phyloP scores from a whole-genome alignment of 2,329 filamentous ascomycete genomes.

The Xylaria sp. region DNA sequence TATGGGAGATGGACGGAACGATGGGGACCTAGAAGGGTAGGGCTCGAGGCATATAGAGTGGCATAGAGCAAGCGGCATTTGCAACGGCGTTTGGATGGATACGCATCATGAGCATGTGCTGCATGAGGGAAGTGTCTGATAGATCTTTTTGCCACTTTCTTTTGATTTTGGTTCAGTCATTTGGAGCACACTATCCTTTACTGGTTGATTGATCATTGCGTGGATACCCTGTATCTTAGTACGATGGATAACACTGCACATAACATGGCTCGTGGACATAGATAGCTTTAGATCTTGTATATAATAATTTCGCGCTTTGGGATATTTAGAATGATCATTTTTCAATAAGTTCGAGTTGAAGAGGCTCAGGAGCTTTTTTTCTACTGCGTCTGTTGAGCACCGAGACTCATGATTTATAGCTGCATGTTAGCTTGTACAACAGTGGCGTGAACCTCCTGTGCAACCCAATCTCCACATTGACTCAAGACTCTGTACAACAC shows the following conservation, averaged over 20 bases:
- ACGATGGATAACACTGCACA: conserved; percentile 2
- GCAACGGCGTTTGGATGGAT: conserved; percentile 21
- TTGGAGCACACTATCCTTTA: neutral
- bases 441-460: too few relatives aligned
- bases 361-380: too few relatives aligned
- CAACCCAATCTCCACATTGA: too few relatives aligned
- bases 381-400: too few relatives aligned
- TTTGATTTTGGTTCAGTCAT: conserved; percentile 2
- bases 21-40: conserved; percentile 28
- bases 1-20: conserved; percentile 37
- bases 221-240: conserved; percentile 16
- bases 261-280: conserved; percentile 12
- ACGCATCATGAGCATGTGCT: conserved; percentile 3
- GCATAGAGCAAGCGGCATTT: conserved; percentile 19
- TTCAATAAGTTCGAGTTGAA: neutral
- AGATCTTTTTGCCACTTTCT: neutral
- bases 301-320: neutral
- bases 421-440: too few relatives aligned
- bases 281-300: conserved; percentile 5
- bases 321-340: neutral
- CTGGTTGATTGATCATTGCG: neutral
- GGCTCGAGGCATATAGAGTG: conserved; percentile 15
- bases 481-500: neutral
- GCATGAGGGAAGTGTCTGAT: conserved; percentile 1
- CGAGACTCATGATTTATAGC: too few relatives aligned